Conservation (phyloP, 192 early-diverging fungal genomes). For the Backusella australiensis region DNA sequence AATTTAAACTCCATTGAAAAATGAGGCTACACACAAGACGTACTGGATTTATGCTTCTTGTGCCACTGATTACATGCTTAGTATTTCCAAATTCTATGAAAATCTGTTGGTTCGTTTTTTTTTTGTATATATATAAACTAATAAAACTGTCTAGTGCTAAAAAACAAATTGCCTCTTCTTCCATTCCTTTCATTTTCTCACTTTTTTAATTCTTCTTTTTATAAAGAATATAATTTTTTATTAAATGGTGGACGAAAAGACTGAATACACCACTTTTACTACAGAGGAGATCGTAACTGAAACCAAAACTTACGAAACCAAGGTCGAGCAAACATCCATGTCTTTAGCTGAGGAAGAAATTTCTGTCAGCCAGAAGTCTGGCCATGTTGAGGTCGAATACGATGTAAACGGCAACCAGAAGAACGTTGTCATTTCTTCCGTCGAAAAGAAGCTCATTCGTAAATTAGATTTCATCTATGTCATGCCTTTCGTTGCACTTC, state of each 20-base stretch:
- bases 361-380: background rate
- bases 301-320: background rate
- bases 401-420: conserved; percentile 2
- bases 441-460: conserved; percentile 8
- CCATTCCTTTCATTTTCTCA: background rate
- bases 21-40: background rate
- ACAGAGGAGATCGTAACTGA: conserved; percentile 10
- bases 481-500: conserved; percentile 22
- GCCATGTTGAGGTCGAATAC: background rate
- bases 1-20: conserved; percentile 3
- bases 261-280: background rate
- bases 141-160: conserved; percentile 1
- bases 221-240: background rate
- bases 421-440: background rate
- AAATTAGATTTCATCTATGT: conserved; percentile 24
- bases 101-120: background rate
- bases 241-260: conserved; percentile 9
- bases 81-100: background rate
- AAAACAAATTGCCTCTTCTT: background rate
- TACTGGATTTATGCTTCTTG: conserved; percentile 1
- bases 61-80: background rate
- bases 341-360: background rate
- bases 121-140: background rate
- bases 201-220: background rate
- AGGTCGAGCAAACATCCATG: conserved; percentile 5